Evolutionary conservation across 768 basidiomycete genomes (phyloP), one percentile per base, ranked within the genome.

Genomic region (Hypholoma fasciculare): DNA sequence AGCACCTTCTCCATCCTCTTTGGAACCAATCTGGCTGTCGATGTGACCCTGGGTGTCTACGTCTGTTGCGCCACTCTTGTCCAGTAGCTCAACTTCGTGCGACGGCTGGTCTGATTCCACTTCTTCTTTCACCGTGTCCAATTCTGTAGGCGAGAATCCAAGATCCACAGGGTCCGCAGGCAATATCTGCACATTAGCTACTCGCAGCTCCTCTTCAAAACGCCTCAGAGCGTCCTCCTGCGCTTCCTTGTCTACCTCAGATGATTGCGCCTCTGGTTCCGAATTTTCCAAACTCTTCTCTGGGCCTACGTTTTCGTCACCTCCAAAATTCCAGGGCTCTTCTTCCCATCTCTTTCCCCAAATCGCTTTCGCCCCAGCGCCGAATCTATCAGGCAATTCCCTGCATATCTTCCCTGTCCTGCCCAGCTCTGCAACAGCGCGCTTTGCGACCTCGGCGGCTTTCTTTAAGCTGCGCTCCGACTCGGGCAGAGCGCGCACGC

Each of bases 401-500:
- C 74, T 73, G 23, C 67, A 68, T 20, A 70, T 23, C 49, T 63
- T 60, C 14, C 63, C 67, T n/a, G 63, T 58, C 27, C 55, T 54
- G 7, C 65, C 79, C 5, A 87, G 74, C 65, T 87, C 82, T 8
- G 67, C 67, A 27, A 70, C 61, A 1, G 82, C 84, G 5, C 64
- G 58, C 38, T 71, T 66, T 13, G 71, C 65, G n/a, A 82, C 67
- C 3, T 70, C 74, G 16, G 85, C 57, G 0, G 85, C 82, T 8
- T 69, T 72, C 38, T 71, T 71, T 47, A 89, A 68, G 1, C 70
- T 74, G 1, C 76, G 72, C 52, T 82, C 79, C 60, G 71, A 57
- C 61, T 88, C 86, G 0, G 76, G 77, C 44, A 90, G 73, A 16
- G 82, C 78, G 30, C 75, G 68, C 61, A 80, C 85, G 19, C 84